Evolutionary conservation across 495 filamentous ascomycete species (phyloP).

Genomic region (Daldinia bambusicola): DNA sequence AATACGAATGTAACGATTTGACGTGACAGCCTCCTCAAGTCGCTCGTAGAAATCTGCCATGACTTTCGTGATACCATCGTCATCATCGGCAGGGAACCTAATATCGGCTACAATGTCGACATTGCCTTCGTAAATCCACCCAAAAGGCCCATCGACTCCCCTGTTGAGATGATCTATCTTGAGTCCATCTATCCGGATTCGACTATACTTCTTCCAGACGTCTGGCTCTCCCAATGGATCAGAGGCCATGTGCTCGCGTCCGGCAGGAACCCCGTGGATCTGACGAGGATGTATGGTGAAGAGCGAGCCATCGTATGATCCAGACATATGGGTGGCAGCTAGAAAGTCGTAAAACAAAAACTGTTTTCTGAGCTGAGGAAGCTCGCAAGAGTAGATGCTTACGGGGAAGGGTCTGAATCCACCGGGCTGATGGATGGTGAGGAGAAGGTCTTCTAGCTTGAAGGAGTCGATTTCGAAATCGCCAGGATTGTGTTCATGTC

Average conservation of each 20-base stretch:
- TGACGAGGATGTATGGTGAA: conserved; percentile 98
- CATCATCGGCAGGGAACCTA: conserved; percentile 86
- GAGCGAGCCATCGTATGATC: conserved; percentile 92
- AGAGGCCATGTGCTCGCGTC: conserved; percentile 57
- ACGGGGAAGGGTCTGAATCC: conserved; percentile 93
- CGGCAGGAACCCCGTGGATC: conserved; percentile 70
- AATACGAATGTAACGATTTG: conserved; percentile 67
- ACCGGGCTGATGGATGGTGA: conserved; percentile 90
- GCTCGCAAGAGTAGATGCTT: conserved; percentile 93
- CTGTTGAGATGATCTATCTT: conserved; percentile 97
- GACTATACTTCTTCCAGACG: conserved; percentile 91
- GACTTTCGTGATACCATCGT: conserved; percentile 88
- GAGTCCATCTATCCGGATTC: conserved; percentile 89
- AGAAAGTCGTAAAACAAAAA: conserved; percentile 98
- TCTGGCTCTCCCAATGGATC: conserved; percentile 61
- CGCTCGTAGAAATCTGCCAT: conserved; percentile 94
- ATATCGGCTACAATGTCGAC: conserved; percentile 97
- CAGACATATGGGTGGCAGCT: conserved; percentile 94
- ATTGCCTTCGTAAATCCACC: conserved; percentile 95
- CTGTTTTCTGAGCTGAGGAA: conserved; percentile 91
- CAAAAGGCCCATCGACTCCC: conserved; percentile 92
- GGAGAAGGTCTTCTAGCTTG: conserved; percentile 91
- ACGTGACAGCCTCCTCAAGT: conserved; percentile 89
- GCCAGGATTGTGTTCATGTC: conserved; percentile 86
- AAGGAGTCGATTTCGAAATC: conserved; percentile 98